phyloP scores from a whole-genome alignment of 2,329 filamentous ascomycete genomes.

The Aurifilum marmelostoma region DNA sequence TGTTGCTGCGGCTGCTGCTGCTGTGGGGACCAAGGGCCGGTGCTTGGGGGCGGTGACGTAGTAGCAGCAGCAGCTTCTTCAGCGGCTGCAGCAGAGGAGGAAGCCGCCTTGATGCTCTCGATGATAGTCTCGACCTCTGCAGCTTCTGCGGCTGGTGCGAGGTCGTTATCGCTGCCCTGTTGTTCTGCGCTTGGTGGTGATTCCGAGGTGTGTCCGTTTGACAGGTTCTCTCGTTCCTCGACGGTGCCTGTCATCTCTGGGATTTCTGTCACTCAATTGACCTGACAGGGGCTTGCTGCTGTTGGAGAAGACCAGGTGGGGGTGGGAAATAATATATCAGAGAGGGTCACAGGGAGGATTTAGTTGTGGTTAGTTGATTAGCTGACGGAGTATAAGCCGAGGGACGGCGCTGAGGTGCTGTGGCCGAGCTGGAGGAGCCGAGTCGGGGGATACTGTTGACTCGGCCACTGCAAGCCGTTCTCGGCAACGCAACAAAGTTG shows the following conservation, averaged over 20 bases:
- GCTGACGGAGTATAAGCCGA: background rate
- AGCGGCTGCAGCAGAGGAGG: conserved; percentile 9
- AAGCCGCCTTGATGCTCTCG: conserved; percentile 32
- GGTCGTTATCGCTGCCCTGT: background rate
- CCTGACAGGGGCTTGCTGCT: background rate
- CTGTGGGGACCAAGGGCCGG: conserved; percentile 13
- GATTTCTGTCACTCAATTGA: background rate
- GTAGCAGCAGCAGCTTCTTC: background rate
- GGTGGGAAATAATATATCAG: background rate
- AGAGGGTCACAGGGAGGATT: background rate
- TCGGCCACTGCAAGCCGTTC: background rate
- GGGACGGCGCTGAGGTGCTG: background rate
- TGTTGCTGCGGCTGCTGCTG: background rate
- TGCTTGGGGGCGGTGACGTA: conserved; percentile 17
- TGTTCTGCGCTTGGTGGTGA: conserved; percentile 1
- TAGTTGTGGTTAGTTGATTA: background rate
- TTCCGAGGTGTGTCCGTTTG: conserved; percentile 15
- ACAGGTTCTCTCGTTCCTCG: conserved; percentile 9
- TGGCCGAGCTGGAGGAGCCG: background rate
- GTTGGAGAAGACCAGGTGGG: background rate
- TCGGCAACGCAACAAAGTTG: background rate
- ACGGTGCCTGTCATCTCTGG: conserved; percentile 20
- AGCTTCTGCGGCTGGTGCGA: conserved; percentile 20
- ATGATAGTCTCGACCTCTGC: conserved; percentile 31
- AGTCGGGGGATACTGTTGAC: background rate